Percentiles rank a stretch among this genome's conserved stretches.
Conservation (phyloP, 305 asterid species). For the Fraxinus dipetala region DNA sequence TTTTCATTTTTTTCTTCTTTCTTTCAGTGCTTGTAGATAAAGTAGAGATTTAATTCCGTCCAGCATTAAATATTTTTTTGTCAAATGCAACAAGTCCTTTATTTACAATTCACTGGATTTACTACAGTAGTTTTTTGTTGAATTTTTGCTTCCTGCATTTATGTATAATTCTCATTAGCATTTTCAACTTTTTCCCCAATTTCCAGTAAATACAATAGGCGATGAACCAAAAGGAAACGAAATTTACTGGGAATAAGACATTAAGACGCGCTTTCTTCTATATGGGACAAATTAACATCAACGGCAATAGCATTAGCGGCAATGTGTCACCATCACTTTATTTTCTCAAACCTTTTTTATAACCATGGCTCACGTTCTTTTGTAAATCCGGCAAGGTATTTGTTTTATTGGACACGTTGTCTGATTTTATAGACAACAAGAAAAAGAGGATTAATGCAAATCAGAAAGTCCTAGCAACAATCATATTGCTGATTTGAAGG, state of each 20-base stretch:
- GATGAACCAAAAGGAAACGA: neutral
- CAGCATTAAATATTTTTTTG: constrained; percentile 3
- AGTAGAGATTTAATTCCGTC: neutral
- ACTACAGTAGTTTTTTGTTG: constrained; percentile 7
- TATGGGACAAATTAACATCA: neutral
- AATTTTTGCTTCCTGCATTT: constrained; percentile 9
- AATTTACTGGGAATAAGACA: neutral
- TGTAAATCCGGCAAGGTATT: neutral
- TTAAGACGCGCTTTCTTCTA: constrained; percentile 5
- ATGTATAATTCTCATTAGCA: neutral
- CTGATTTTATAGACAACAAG: neutral
- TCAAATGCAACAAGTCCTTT: neutral
- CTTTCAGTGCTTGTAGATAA: neutral
- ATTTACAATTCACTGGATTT: neutral
- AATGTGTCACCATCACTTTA: constrained; percentile 28
- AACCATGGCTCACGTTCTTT: neutral
- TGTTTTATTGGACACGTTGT: neutral
- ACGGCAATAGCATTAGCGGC: constrained; percentile 7
- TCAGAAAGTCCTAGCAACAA: neutral
- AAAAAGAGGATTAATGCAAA: neutral
- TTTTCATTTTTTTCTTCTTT: neutral
- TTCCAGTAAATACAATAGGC: neutral
- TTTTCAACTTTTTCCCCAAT: neutral
- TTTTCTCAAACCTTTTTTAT: constrained; percentile 1
- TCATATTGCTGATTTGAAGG: constrained; percentile 1